Evolutionary conservation across 441 rosid genomes (phyloP), one percentile per base, ranked within the genome.

Genomic region (Hypseocharis bilobata): DNA sequence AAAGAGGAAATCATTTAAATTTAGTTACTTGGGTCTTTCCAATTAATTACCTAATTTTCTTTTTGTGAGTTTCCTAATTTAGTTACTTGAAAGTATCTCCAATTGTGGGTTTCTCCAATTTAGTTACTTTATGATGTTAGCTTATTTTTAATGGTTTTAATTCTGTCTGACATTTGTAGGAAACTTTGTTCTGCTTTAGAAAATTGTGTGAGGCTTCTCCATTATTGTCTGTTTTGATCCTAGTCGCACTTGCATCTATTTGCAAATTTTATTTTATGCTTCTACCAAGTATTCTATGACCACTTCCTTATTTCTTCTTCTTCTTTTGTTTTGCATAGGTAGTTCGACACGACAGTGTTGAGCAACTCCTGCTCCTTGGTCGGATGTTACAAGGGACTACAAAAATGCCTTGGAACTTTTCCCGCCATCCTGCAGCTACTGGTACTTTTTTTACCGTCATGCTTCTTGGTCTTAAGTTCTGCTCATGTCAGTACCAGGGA

Each of bases 381-480:
- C 90, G 98, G 69, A 77, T 94, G 83, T 80, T 91, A 61, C 99
- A 91, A 83, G 94, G 96, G 75, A 86, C 94, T 51, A 84, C 91
- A 67, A 84, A 74, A 76, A 77, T 80, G 29, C 89, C 91, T 30
- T 91, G 98, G 99, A 91, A 79, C 77, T 94, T 91, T 84, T 86
- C 96, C 47, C 88, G 71, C 68, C 99, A 94, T 85, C 99, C 99
- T 62, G 96, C 96, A 57, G 98, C 98, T 30, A 77, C 91, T 63
- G 99, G 99, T 71, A 88, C 96, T 64, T 94, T 94, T 76, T 94
- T 94, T 75, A 91, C 98, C 27, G 61, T 88, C 76, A 94, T 94
- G 99, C 96, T 88, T 78, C 91, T 94, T 70, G 99, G 99, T 63
- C 85, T 91, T 66, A 94, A 89, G 84, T 91, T 86, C 74, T 91